Conservation (phyloP, 2,329 filamentous ascomycete genomes). For the Aspergillus udagawae region DNA sequence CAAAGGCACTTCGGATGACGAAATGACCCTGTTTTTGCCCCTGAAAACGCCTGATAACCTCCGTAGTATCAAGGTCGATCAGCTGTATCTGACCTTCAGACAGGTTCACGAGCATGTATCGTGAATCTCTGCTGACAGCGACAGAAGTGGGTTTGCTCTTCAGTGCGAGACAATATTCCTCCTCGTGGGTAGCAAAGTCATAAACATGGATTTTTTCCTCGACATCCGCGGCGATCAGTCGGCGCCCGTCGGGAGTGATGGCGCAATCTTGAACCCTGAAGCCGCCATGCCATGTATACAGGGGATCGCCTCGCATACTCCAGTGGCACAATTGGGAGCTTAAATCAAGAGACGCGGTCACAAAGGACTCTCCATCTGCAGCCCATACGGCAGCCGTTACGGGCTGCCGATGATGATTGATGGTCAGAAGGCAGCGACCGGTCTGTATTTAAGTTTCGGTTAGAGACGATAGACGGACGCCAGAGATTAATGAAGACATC, state of each 20-base stretch:
- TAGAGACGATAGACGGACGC: neutral
- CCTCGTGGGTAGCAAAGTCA: slow-evolving; percentile 68
- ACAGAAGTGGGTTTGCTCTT: slow-evolving; percentile 72
- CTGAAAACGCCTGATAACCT: slow-evolving; percentile 68
- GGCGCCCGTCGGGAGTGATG: slow-evolving; percentile 74
- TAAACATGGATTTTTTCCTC: slow-evolving; percentile 73
- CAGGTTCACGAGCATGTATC: slow-evolving; percentile 76
- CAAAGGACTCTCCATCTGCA: slow-evolving; percentile 69
- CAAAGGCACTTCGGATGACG: slow-evolving; percentile 78
- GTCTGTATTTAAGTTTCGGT: slow-evolving; percentile 44
- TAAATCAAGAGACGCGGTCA: slow-evolving; percentile 72
- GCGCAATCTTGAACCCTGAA: slow-evolving; percentile 80
- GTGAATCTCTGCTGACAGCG: slow-evolving; percentile 75
- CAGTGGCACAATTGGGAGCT: slow-evolving; percentile 66
- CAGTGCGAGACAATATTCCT: slow-evolving; percentile 69
- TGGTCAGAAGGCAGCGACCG: slow-evolving; percentile 59
- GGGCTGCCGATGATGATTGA: slow-evolving; percentile 73
- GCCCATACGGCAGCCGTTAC: slow-evolving; percentile 91
- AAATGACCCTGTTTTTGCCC: slow-evolving; percentile 72
- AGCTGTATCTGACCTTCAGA: slow-evolving; percentile 72
- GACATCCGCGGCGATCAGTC: slow-evolving; percentile 74
- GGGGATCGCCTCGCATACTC: slow-evolving; percentile 58
- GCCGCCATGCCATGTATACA: slow-evolving; percentile 64
- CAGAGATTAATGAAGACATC: slow-evolving; percentile 7
- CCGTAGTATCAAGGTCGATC: slow-evolving; percentile 69